These are phyloP conservation scores for Candida labiduridarum DNA, from an alignment of 1,139 yeast genomes.

Conservation along the genomic window DNA sequence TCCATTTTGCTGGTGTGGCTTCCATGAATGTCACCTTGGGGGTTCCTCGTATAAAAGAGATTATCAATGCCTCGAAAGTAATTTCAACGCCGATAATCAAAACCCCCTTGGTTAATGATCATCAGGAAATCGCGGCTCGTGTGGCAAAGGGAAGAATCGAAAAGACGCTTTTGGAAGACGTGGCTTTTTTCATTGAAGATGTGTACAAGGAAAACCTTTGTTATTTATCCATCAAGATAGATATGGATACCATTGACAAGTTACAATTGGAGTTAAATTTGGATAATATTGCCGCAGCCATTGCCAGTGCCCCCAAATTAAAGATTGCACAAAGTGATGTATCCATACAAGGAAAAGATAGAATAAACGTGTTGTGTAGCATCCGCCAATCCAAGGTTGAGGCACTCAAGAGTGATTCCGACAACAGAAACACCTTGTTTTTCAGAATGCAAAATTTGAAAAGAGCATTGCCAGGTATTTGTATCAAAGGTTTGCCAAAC, in stretches of 20 bases:
- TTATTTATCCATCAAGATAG: conserved; percentile 79
- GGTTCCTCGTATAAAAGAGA: conserved; percentile 97
- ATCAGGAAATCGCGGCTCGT: conserved; percentile 96
- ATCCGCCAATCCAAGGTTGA: conserved; percentile 53
- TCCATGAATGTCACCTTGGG: conserved; percentile 98
- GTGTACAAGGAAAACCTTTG: conserved; percentile 84
- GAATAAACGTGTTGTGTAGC: conserved; percentile 74
- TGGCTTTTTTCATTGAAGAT: conserved; percentile 88
- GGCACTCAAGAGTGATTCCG: conserved; percentile 28
- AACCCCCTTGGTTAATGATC: conserved; percentile 88
- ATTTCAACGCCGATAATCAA: conserved; percentile 97
- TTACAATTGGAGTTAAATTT: conserved; percentile 86
- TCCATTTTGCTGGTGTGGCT: conserved; percentile 99
- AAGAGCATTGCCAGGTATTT: conserved; percentile 81
- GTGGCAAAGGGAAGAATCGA: conserved; percentile 98
- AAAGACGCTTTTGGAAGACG: conserved; percentile 84
- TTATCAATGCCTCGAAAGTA: conserved; percentile 92
- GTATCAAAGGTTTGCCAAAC: conserved; percentile 89
- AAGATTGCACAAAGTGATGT: conserved; percentile 80
- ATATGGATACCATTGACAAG: conserved; percentile 81
- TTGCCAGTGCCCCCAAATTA: conserved; percentile 82
- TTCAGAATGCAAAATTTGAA: conserved; percentile 89
- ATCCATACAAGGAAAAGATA: conserved; percentile 64
- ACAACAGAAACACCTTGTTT: conserved; percentile 58
- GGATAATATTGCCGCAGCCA: conserved; percentile 84